Evolutionary conservation across 2,329 filamentous ascomycete species (phyloP), one percentile per base, ranked within the genome.

Genomic region (Juglanconis sp.): DNA sequence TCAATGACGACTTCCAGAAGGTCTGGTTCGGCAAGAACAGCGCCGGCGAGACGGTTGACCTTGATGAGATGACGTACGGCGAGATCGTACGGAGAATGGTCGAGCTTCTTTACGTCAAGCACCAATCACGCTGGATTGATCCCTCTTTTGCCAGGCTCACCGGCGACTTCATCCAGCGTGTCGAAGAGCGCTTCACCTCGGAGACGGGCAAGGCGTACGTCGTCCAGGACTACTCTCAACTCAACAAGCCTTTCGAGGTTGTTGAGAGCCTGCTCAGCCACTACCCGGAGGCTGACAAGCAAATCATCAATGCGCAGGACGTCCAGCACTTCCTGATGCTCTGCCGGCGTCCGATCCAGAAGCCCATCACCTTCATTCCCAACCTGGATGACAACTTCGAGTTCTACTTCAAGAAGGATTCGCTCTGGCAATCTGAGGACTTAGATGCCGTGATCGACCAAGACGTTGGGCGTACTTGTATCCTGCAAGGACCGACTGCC

Each of bases 331-430:
- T 99, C 82, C 77, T 99, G 57, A 82, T 96, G 38, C 87, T 99
- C 48, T 98, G 93, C 82, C 88, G 95, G 77, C 88, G 92, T 42
- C 91, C 90, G 52, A 89, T 89, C 46, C 95, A 99, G 81, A 99
- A 99, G 83, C 95, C 95, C 2, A 91, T 96, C 34, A 95, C 94
- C 0, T 99, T 99, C 72, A 93, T 99, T 35, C 95, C 95, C 5
- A 83, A 90, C n/a, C 83, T 99, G 30, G 95, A 99, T 69, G 92
- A 96, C 65, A 96, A 94, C 73, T 99, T 99, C 67, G 95, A 99
- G 73, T 96, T 96, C 78, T 99, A 92, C 81, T 99, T 99, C 88
- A 99, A 99, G 87, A 99, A 99, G 81, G 95, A 99, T 75, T 99
- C 95, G 1, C 84, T 99, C 7, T 99, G 95, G 95, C 95, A 99